Percentiles rank a stretch among this genome's conserved stretches.
These are phyloP conservation scores for Xylariaceae sp. DNA, from an alignment of 2,329 filamentous ascomycete species.

Conservation along the genomic window DNA sequence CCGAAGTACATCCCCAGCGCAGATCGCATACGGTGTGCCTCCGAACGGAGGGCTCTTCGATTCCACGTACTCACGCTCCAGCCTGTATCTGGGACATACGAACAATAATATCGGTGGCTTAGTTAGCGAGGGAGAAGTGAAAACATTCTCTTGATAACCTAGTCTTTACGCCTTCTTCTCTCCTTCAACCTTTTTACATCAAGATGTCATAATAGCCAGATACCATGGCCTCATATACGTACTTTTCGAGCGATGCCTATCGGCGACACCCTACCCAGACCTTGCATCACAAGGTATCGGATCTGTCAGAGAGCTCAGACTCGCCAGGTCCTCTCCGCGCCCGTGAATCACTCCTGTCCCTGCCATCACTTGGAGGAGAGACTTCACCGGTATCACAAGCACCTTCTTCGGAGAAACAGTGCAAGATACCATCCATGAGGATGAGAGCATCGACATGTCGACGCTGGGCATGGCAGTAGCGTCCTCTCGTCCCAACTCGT, in stretches of 20 bases:
- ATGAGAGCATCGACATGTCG: constrained; percentile 32
- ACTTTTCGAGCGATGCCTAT: constrained; percentile 19
- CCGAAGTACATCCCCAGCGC: not conserved
- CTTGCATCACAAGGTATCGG: constrained; percentile 30
- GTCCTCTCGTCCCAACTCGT: constrained; percentile 31
- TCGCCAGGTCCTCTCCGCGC: constrained; percentile 21
- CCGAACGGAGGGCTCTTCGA: not conserved
- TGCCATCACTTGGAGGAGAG: constrained; percentile 27
- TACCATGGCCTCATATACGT: constrained; percentile 27
- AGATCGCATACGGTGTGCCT: not conserved
- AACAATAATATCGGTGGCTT: not conserved
- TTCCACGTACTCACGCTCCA: not conserved
- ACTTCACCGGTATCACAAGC: constrained; percentile 12
- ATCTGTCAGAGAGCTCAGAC: constrained; percentile 28
- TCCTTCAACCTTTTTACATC: not conserved
- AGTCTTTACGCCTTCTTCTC: not conserved
- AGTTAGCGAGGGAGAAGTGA: not conserved
- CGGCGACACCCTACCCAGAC: constrained; percentile 17
- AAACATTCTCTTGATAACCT: not conserved
- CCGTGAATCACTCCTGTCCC: constrained; percentile 32
- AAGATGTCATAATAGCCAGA: constrained; percentile 19
- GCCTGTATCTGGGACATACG: not conserved
- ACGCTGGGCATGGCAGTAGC: constrained; percentile 28
- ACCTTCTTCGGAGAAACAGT: constrained; percentile 9
- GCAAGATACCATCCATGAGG: constrained; percentile 29